Evolutionary conservation across 768 basidiomycete species (phyloP), one percentile per base, ranked within the genome.

Genomic region (Pleurotus pulmonarius): DNA sequence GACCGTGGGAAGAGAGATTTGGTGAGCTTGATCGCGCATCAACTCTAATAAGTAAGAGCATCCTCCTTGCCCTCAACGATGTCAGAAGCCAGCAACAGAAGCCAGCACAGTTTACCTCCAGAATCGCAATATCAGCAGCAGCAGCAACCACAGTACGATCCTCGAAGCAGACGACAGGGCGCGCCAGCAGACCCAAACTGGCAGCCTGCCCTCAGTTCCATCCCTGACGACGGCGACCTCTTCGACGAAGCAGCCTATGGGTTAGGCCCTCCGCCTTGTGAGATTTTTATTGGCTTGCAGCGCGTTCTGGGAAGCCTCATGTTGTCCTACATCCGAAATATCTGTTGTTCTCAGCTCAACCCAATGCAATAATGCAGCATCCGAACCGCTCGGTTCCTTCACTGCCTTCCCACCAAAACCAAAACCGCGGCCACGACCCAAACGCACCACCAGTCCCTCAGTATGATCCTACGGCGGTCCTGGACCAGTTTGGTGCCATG

Each of bases 401-500:
- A 25, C 65, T 81, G 25, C 69, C 76, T 38, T 71, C 75, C 37
- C 70, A 76, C 49, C 65, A 56, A 63, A 70, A 46, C 61, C 73
- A 58, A 58, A 67, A 64, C 46, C 69, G 70, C 57, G 64, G 72
- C 22, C 70, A 70, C 37, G 59, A 65, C 47, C 58, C 66, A 44
- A 62, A 59, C 18, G 56, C 58, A 39, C 62, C 61, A 26, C 64
- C 64, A 39, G 65, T 69, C 44, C 60, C 69, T n/a, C 67, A 74
- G 48, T 76, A 73, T 55, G 80, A 82, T 67, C 66, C 81, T 40
- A 75, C 78, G 5, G 69, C 70, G 34, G 71, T 76, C 34, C 73
- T 79, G 40, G 78, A 81, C 61, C 67, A 75, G 43, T 83, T 90
- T 68, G 76, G 77, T 45, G 70, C 78, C 41, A 72, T 91, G 67